phyloP scores from a whole-genome alignment of 2,329 filamentous ascomycete species.

The Ceratocystis variospora region DNA sequence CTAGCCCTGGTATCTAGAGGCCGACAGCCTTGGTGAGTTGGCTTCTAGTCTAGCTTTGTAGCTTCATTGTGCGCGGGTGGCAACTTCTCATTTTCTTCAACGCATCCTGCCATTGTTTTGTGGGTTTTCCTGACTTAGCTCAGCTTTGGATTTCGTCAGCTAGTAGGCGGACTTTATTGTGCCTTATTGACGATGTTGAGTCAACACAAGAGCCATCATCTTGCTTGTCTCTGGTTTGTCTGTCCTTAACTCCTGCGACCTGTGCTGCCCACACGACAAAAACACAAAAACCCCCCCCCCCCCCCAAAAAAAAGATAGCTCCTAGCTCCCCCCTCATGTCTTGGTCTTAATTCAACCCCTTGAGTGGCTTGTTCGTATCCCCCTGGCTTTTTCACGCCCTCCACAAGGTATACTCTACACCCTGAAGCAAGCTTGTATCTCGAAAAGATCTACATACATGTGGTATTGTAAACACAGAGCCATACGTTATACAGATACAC shows the following conservation, averaged over 20 bases:
- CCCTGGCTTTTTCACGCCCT: neutral
- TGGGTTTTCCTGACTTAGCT: neutral
- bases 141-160: neutral
- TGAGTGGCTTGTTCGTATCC: neutral
- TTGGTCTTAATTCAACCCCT: neutral
- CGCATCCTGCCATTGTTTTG: constrained; percentile 7
- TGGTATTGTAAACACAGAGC: neutral
- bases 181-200: neutral
- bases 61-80: neutral
- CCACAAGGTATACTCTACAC: neutral
- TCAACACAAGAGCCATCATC: neutral
- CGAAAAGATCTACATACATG: neutral
- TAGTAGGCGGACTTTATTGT: neutral
- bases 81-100: constrained; percentile 1
- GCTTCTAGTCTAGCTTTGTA: neutral
- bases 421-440: neutral
- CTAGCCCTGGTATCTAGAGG: neutral
- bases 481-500: neutral
- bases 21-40: neutral
- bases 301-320: neutral
- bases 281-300: no score
- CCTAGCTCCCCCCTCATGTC: neutral
- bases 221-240: neutral
- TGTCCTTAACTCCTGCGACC: neutral
- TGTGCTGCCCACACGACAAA: neutral